Conservation (phyloP, 129 eudicot species). For the Ambrosia trifida region DNA sequence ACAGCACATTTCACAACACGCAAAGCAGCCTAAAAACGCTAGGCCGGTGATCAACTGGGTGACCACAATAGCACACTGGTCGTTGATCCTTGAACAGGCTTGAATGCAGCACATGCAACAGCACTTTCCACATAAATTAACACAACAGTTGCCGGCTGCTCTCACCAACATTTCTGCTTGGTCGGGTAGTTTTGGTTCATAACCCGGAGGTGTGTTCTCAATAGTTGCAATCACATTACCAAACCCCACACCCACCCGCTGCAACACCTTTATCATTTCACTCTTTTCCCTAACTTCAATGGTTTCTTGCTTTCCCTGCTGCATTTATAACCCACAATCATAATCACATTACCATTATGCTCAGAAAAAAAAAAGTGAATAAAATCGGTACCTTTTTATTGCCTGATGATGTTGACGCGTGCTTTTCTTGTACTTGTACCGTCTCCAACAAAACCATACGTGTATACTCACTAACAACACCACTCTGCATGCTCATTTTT, state of each 20-base stretch:
- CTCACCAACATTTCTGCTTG: constrained; percentile 68
- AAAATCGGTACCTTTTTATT: constrained; percentile 30
- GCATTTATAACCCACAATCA: constrained; percentile 10
- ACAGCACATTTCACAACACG: constrained; percentile 60
- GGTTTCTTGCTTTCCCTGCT: constrained; percentile 30
- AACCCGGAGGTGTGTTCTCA: constrained; percentile 77
- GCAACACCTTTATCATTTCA: constrained; percentile 38
- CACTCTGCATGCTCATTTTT: constrained; percentile 55
- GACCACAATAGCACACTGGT: constrained; percentile 63
- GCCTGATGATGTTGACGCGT: constrained; percentile 38
- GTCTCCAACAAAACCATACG: constrained; percentile 70
- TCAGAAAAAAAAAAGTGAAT: neutral
- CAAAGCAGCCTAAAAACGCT: constrained; percentile 71
- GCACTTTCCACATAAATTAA: constrained; percentile 53
- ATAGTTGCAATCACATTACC: constrained; percentile 71
- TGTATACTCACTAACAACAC: constrained; percentile 71
- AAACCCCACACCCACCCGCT: constrained; percentile 60
- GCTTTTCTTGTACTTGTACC: constrained; percentile 40
- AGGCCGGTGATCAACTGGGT: constrained; percentile 65
- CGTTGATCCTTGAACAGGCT: constrained; percentile 55
- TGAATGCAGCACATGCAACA: constrained; percentile 87
- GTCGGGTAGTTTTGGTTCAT: constrained; percentile 53
- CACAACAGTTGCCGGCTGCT: constrained; percentile 84
- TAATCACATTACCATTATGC: neutral
- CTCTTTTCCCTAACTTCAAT: constrained; percentile 26